phyloP scores from a whole-genome alignment of 805 yeast species.

The Teunomyces aglyptinius region DNA sequence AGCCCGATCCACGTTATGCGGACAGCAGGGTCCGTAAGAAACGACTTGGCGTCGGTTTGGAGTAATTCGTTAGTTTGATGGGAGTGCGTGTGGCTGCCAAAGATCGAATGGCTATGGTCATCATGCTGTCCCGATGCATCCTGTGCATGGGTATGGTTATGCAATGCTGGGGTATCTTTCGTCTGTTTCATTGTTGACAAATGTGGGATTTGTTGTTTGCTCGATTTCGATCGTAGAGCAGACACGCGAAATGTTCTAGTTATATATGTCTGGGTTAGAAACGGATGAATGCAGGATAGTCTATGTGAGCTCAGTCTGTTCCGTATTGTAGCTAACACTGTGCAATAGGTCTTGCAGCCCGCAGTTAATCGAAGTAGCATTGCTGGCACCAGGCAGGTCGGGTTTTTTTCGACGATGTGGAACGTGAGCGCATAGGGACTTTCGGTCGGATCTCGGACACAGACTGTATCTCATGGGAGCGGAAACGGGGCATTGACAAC shows the following conservation, averaged over 20 bases:
- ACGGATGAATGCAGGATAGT: neutral
- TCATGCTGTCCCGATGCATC: neutral
- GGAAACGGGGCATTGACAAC: neutral
- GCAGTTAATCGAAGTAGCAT: slow-evolving; percentile 1
- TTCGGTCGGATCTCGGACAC: slow-evolving; percentile 1
- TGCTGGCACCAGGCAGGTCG: neutral
- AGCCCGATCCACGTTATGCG: slow-evolving; percentile 92
- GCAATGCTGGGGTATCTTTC: neutral
- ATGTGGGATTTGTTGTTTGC: slow-evolving; percentile 2
- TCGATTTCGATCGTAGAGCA: neutral
- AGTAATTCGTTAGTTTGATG: slow-evolving; percentile 46
- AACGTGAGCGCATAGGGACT: slow-evolving; percentile 1
- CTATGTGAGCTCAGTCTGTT: neutral
- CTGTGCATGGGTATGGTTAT: neutral
- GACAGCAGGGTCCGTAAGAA: slow-evolving; percentile 71
- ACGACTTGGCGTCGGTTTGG: slow-evolving; percentile 22
- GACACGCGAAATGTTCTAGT: neutral
- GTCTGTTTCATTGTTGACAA: neutral
- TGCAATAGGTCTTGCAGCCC: neutral
- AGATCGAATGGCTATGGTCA: slow-evolving; percentile 13
- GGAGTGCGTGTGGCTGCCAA: slow-evolving; percentile 36
- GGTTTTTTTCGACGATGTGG: slow-evolving; percentile 4
- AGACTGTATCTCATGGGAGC: neutral
- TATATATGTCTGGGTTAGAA: neutral
- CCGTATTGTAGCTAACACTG: neutral